Evolutionary conservation across 495 filamentous ascomycete species (phyloP).

Genomic region (Xanthoparmelia taractica): DNA sequence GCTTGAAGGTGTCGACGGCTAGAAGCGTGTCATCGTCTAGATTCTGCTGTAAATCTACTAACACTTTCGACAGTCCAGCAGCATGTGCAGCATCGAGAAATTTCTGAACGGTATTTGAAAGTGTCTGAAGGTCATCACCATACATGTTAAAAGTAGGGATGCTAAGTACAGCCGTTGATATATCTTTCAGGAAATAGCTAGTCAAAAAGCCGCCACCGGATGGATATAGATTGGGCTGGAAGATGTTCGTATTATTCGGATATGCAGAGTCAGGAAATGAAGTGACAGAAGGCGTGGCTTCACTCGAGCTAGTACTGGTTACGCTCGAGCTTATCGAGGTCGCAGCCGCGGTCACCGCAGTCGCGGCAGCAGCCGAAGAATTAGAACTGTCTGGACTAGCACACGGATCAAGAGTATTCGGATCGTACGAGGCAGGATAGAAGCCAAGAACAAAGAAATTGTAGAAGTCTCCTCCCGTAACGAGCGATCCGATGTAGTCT

Average conservation of each 20-base stretch:
- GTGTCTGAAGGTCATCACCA: conserved; percentile 27
- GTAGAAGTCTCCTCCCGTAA: conserved; percentile 44
- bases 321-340: conserved; percentile 3
- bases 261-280: conserved; percentile 29
- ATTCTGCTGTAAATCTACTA: conserved; percentile 48
- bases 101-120: conserved; percentile 30
- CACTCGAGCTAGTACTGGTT: conserved; percentile 12
- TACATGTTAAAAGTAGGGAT: conserved; percentile 40
- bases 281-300: conserved; percentile 15
- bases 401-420: conserved; percentile 11
- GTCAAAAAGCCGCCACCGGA: conserved; percentile 31
- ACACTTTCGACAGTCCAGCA: conserved; percentile 34
- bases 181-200: conserved; percentile 36
- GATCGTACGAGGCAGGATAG: conserved; percentile 28
- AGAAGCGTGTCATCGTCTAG: conserved; percentile 35
- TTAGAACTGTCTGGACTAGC: conserved; percentile 2
- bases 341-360: too few species aligned
- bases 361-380: neutral
- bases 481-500: conserved; percentile 35
- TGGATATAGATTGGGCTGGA: conserved; percentile 26
- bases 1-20: conserved; percentile 42
- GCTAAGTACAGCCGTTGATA: conserved; percentile 39
- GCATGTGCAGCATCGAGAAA: conserved; percentile 35
- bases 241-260: conserved; percentile 28
- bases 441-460: conserved; percentile 40